A percentile compares a stretch with the other conserved stretches of the same genome.
Evolutionary conservation across 345 rosid genomes (phyloP).

Genomic region (Lagerstroemia speciosa): DNA sequence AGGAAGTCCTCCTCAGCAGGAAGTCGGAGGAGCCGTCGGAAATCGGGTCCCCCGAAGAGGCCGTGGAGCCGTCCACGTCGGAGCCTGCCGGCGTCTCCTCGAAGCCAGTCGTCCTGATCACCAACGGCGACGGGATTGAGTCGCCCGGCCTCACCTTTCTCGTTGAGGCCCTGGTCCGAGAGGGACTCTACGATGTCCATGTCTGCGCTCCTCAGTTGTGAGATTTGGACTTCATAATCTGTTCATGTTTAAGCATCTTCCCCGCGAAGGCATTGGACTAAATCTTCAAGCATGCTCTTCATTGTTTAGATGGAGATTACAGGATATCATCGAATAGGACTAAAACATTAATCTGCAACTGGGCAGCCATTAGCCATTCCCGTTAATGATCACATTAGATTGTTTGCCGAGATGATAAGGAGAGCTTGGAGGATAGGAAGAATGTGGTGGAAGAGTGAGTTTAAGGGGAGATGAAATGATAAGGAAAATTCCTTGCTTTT

Average conservation of each 20-base stretch:
- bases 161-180: slow-evolving; percentile 74
- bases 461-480: not conserved
- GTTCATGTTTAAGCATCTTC: not conserved
- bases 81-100: slow-evolving; percentile 8
- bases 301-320: not conserved
- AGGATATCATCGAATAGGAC: not conserved
- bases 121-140: slow-evolving; percentile 85
- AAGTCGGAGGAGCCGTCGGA: slow-evolving; percentile 21
- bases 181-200: slow-evolving; percentile 67
- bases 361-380: no score
- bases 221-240: slow-evolving; percentile 18
- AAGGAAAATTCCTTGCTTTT: not conserved
- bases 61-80: slow-evolving; percentile 33
- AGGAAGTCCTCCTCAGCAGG: slow-evolving; percentile 62
- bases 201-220: slow-evolving; percentile 96
- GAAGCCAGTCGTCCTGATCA: slow-evolving; percentile 74
- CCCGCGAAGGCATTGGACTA: not conserved
- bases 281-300: not conserved
- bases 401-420: not conserved
- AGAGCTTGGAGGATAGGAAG: not conserved
- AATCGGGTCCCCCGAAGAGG: slow-evolving; percentile 37
- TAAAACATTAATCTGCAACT: not conserved
- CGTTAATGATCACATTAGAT: not conserved
- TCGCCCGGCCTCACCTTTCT: slow-evolving; percentile 82
- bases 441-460: no score